Base-by-base conservation (phyloP, 805 yeast genomes). In the Grigorovia yakushimaensis region DNA sequence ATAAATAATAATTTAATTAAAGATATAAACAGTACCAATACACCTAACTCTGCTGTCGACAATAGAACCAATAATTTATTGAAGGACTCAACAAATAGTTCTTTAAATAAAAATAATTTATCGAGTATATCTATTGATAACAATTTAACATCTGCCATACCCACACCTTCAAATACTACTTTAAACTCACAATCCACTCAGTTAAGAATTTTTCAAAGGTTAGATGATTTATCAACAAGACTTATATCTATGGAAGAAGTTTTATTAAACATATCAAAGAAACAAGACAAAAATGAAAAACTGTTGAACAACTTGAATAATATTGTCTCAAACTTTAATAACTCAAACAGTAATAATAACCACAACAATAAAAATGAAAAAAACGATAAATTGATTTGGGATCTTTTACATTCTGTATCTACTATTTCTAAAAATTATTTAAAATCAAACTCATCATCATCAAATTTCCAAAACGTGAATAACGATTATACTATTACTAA, bases 201-300 rank as follows among this genome's bases (percentile, higher is more conserved):
- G 47, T 47, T 61, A 17, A 52, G 61, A 44, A 51, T 62, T 44
- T 61, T 56, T 42, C 67, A 63, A 50, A 54, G 66, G 40, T 54
- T 63, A 62, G 66, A 62, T 42, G 67, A 63, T 24, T 47, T 63
- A 24, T 54, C 62, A 22, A 61, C 60, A 3, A 51, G 67, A 39
- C 46, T 62, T 46, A 56, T 59, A 1, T 53, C 51, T 8, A 55
- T 63, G 66, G 68, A 64, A 38, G 61, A 61, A 9, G 47, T 37
- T 33, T 46, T 35, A 42, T 49, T 42, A 18, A 42, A 41, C 33
- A 35, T 27, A 0, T 48, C 33, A 18, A 51, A 48, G 23, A 22
- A 39, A 20, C 48, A 43, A 40, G 45, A 43, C 17, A 41, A 44
- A 41, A 40, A 20, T 22, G 39, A 44, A 17, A 30, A 35, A 18